A percentile compares a stretch with the other conserved stretches of the same genome.
phyloP scores from a whole-genome alignment of 305 asterid species.

The Solanum hybrid region DNA sequence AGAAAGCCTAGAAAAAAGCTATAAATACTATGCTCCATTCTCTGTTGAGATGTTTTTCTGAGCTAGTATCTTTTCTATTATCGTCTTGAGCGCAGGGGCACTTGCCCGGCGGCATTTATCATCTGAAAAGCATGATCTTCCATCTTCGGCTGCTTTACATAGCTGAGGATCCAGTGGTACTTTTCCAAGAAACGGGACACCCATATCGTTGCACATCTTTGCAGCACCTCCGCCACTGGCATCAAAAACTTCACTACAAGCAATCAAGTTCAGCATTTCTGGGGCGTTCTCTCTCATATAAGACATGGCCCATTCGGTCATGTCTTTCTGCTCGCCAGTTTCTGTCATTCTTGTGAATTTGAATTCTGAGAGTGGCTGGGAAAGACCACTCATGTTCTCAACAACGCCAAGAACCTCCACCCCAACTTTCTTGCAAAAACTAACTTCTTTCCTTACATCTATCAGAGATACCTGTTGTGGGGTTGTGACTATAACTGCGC shows the following conservation, averaged over 20 bases:
- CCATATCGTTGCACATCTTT: too few relatives aligned
- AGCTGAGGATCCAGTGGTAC: too few relatives aligned
- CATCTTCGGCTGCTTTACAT: too few relatives aligned
- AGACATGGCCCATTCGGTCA: constrained; percentile 35
- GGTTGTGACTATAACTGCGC: constrained; percentile 81
- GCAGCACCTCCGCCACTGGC: too few relatives aligned
- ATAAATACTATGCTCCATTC: background rate
- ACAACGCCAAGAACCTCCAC: constrained; percentile 68
- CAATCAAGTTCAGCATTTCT: constrained; percentile 41
- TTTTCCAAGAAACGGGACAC: too few relatives aligned
- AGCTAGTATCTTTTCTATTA: too few relatives aligned
- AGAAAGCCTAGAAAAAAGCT: background rate
- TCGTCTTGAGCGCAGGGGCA: too few relatives aligned
- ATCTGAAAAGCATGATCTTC: too few relatives aligned
- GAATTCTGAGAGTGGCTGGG: constrained; percentile 51
- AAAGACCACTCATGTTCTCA: constrained; percentile 86
- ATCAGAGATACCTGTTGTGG: constrained; percentile 84
- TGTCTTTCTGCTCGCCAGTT: constrained; percentile 45
- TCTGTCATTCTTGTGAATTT: constrained; percentile 35
- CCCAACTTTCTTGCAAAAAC: constrained; percentile 78
- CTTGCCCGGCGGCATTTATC: too few relatives aligned
- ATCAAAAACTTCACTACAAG: constrained; percentile 76
- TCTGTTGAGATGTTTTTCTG: too few relatives aligned
- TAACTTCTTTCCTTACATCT: constrained; percentile 84
- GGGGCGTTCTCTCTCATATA: constrained; percentile 56